These are phyloP conservation scores for Trichomonascaceae sp. DNA, from an alignment of 1,139 yeast genomes.

Conservation along the genomic window DNA sequence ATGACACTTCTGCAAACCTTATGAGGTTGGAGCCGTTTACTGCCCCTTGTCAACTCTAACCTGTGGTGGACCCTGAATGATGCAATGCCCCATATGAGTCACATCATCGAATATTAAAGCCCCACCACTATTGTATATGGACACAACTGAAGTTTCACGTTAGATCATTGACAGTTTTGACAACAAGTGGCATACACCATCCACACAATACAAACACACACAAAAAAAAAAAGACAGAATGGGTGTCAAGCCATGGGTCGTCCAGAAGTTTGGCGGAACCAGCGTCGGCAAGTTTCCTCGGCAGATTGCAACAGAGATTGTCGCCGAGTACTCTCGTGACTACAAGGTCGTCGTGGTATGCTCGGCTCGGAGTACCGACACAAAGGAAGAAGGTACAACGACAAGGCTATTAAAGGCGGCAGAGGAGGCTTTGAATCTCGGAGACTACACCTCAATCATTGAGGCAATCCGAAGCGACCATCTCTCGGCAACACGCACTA, in stretches of 20 bases:
- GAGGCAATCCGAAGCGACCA: conserved; percentile 67
- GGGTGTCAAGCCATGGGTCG: conserved; percentile 43
- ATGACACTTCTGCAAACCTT: too few relatives aligned
- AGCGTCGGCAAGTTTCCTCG: conserved; percentile 89
- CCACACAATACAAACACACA: neutral
- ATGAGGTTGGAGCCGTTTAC: too few relatives aligned
- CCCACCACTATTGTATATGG: too few relatives aligned
- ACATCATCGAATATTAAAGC: too few relatives aligned
- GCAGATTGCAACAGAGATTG: conserved; percentile 72
- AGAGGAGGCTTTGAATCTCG: conserved; percentile 51
- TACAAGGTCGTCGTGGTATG: conserved; percentile 90
- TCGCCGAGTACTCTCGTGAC: conserved; percentile 45
- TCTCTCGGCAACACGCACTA: conserved; percentile 49
- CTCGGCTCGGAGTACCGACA: conserved; percentile 82
- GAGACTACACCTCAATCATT: conserved; percentile 27
- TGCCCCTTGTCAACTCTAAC: too few relatives aligned
- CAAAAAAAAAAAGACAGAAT: neutral
- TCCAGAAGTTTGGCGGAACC: conserved; percentile 97
- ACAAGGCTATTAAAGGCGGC: conserved; percentile 65
- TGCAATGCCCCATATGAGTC: too few relatives aligned
- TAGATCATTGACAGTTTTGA: too few relatives aligned
- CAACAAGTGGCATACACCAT: too few relatives aligned
- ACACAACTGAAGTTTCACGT: too few relatives aligned
- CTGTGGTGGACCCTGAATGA: too few relatives aligned
- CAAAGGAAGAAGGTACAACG: conserved; percentile 92